Base-by-base conservation (phyloP, 805 yeast genomes). In the Candida coquimbonensis region DNA sequence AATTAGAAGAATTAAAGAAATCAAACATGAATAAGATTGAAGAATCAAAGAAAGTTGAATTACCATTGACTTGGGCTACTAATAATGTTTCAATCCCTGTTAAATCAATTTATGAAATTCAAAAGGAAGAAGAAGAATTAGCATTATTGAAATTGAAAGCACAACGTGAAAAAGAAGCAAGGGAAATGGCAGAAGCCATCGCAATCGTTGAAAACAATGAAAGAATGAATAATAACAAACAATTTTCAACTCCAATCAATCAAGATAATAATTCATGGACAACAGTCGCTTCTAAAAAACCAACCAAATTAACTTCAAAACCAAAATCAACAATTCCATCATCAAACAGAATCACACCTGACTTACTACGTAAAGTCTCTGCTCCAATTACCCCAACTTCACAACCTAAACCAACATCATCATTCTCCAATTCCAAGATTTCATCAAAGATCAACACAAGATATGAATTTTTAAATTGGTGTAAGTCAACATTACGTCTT, bases 391-490 rank as follows among this genome's bases (percentile, higher is more conserved):
- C 19, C 4, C 7, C 24, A 21, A 21, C 5, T 21, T 21, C 24
- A 38, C 47, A 6, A 38, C 46, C 12, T n/a, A 21, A 21, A 21
- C 24, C 53, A 14, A n/a, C 42, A 11, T 35, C 48, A 24, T 36
- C 45, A n/a, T n/a, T n/a, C 9, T 27, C 12, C 5, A 9, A 8
- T 13, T 11, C 12, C 9, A 29, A 29, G 9, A 29, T 12, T 29
- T 29, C 31, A 29, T 29, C 35, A 50, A 45, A 45, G 32, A 38
- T 45, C 26, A 41, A 26, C 24, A 68, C 72, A 12, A 74, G 79
- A 34, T 79, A 80, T 60, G 87, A 81, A 48, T 83, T 85, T 50
- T 63, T 85, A 50, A 63, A 70, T 19, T 85, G 95, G 95, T 83
- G 88, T 49, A 77, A 87, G 55, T 61, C 77, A 4, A 78, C 81